Evolutionary conservation across 1,284 basidiomycete genomes (phyloP).

Genomic region (Naganishia sp.): DNA sequence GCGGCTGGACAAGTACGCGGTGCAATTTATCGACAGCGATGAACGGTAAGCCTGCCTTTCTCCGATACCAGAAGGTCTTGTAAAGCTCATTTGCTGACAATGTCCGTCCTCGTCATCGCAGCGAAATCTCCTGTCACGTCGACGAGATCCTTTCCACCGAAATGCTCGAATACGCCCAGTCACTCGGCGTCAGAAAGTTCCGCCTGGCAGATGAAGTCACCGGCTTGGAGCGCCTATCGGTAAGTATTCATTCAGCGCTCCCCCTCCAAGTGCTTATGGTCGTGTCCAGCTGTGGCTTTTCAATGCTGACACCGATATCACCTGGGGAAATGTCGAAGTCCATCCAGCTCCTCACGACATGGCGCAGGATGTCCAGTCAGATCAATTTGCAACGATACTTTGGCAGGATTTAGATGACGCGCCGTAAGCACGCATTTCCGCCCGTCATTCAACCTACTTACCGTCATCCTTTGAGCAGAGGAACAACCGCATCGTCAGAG

Average conservation of each 20-base stretch:
- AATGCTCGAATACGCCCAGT: constrained; percentile 23
- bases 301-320: constrained; percentile 15
- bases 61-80: background rate
- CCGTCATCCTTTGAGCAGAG: too few relatives aligned
- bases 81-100: background rate
- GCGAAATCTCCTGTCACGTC: background rate
- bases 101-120: background rate
- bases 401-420: constrained; percentile 4
- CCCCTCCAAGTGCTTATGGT: background rate
- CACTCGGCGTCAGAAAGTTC: constrained; percentile 12
- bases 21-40: constrained; percentile 8
- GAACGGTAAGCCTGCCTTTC: background rate
- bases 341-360: background rate
- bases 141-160: constrained; percentile 18
- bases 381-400: constrained; percentile 5
- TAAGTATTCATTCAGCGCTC: background rate
- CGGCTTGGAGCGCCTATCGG: constrained; percentile 6
- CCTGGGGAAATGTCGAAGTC: constrained; percentile 2
- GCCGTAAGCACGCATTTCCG: background rate
- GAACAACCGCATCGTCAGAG: background rate
- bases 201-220: constrained; percentile 3
- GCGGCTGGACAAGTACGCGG: constrained; percentile 16
- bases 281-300: constrained; percentile 9
- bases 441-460: background rate
- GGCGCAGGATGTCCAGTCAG: background rate